phyloP scores from a whole-genome alignment of 2,329 filamentous ascomycete species.

The Phaeosphaeria sp. region DNA sequence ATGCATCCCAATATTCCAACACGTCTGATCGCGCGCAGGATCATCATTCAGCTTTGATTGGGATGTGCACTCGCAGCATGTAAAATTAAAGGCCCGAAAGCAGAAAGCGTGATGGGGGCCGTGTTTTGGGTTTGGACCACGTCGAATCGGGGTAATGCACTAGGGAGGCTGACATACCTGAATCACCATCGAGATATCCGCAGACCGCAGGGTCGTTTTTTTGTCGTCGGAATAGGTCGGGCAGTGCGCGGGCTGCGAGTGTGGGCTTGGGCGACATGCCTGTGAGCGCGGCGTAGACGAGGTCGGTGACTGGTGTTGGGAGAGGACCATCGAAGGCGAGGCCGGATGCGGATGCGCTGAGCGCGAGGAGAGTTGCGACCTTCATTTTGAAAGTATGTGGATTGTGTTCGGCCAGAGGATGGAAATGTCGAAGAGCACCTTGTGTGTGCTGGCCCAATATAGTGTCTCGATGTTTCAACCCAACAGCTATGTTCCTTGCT shows the following conservation, averaged over 20 bases:
- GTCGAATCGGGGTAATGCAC: not conserved
- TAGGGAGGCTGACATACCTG: constrained; percentile 9
- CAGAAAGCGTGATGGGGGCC: not conserved
- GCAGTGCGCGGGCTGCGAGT: constrained; percentile 2
- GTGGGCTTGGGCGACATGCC: constrained; percentile 22
- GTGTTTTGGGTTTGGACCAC: not conserved
- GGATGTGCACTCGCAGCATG: not conserved
- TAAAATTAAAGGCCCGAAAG: not conserved
- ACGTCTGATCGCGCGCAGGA: not conserved
- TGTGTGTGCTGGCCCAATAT: not conserved
- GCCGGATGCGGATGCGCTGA: constrained; percentile 9
- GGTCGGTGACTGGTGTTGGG: constrained; percentile 8
- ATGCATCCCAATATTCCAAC: not conserved
- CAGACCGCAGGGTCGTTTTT: constrained; percentile 11
- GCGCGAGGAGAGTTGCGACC: constrained; percentile 9
- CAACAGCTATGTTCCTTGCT: constrained; percentile 3
- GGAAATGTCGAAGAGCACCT: not conserved
- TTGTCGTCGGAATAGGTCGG: constrained; percentile 22
- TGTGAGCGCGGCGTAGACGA: constrained; percentile 8
- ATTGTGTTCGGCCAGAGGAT: not conserved
- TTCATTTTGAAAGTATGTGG: constrained; percentile 3
- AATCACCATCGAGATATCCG: constrained; percentile 20
- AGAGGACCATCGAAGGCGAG: constrained; percentile 13
- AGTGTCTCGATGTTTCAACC: not conserved
- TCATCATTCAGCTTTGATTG: not conserved